These are phyloP conservation scores for Elsinoe australis DNA, from an alignment of 2,329 filamentous ascomycete genomes.

Conservation along the genomic window DNA sequence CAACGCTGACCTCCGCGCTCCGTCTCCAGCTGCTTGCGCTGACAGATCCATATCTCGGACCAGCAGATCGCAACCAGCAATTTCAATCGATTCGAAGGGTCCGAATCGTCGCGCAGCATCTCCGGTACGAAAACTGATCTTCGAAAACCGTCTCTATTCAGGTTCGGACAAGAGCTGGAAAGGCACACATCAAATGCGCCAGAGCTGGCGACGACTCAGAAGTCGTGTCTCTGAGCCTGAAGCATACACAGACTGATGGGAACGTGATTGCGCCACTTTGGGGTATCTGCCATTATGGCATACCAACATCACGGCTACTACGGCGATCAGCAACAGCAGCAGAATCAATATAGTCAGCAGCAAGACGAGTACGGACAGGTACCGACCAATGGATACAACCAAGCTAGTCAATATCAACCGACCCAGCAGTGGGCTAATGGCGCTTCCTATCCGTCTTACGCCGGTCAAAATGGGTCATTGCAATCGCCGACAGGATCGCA, in stretches of 20 bases:
- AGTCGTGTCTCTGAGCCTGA: not conserved
- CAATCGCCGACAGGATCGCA: constrained; percentile 8
- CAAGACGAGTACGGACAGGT: constrained; percentile 14
- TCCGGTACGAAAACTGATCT: not conserved
- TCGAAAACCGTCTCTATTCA: not conserved
- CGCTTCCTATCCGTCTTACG: not conserved
- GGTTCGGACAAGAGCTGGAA: constrained; percentile 1
- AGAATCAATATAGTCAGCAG: constrained; percentile 30
- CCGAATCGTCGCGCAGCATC: too few species aligned
- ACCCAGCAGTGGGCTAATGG: not conserved
- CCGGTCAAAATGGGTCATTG: constrained; percentile 10
- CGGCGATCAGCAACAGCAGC: constrained; percentile 34
- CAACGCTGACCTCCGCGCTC: not conserved
- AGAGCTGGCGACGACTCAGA: not conserved
- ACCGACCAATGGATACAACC: constrained; percentile 15
- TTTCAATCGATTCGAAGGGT: too few species aligned
- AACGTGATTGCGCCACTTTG: not conserved
- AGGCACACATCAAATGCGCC: constrained; percentile 6
- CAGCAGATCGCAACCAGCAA: too few species aligned
- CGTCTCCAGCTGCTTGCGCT: not conserved
- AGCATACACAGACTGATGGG: constrained; percentile 2
- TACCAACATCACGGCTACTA: constrained; percentile 49
- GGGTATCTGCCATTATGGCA: constrained; percentile 40
- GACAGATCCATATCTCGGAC: not conserved
- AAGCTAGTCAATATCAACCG: constrained; percentile 9